Evolutionary conservation across 352 stramenopile genomes (phyloP), one percentile per base, ranked within the genome.

Genomic region (Phytopythium oedochilum): DNA sequence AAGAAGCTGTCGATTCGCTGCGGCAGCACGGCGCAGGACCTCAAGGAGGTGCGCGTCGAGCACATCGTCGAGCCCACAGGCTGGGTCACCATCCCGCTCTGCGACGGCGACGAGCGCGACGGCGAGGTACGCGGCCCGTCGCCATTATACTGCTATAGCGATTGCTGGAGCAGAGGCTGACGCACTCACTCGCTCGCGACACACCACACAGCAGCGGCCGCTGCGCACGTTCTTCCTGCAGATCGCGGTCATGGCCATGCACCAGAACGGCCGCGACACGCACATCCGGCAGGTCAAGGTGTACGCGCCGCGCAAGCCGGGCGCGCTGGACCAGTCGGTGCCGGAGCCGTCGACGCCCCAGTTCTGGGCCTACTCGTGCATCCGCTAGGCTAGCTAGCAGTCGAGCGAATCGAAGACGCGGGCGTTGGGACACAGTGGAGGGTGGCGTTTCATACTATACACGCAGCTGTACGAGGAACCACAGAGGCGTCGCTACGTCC

Each of bases 181-280:
- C 25, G 20, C 10, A 12, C 55, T 55, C 10, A 39, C 31, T 14
- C 2, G 45, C 7, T 5, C 28, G 39, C 42, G 9, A 53, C 7
- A 2, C 45, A 31, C 4, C 20, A 15, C 55, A 29, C 12, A 63
- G 57, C 25, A 86, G 75, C 57, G 45, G n/a, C 73, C 78, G 7
- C 61, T 89, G 47, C 89, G 94, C 22, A 96, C 96, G 14, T 97
- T 98, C 68, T 93, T 99, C 55, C 68, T 99, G 52, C 96, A 99
- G 63, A 96, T 99, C 49, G 93, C 89, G 28, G 88, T 99, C 51
- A 68, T 97, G 8, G 89, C 88, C 20, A 99, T 99, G 96, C 96
- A 99, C 70, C 96, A 99, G 74, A 99, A 99, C 73, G 97, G 96
- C 29, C 75, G 92, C 26, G 96, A 98, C 63, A 98, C 94, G 12